phyloP scores from a whole-genome alignment of 2,329 filamentous ascomycete species.

The Aspergillus tamarii region DNA sequence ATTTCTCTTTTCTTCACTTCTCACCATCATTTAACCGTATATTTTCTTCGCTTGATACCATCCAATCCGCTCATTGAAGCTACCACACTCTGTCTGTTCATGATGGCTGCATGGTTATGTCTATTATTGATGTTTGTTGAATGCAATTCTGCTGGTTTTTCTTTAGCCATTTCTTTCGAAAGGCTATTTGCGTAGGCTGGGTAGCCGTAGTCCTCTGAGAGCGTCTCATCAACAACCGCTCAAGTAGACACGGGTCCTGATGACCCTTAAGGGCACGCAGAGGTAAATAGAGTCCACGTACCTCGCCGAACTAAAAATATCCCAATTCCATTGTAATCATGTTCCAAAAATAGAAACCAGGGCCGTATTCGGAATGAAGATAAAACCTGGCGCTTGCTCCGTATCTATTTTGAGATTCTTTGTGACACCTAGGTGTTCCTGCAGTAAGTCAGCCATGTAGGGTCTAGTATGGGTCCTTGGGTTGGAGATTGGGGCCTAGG shows the following conservation, averaged over 20 bases:
- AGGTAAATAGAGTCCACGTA: background rate
- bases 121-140: background rate
- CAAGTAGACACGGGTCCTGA: background rate
- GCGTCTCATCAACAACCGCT: background rate
- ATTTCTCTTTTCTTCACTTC: background rate
- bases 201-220: background rate
- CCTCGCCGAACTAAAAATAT: background rate
- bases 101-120: background rate
- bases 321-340: background rate
- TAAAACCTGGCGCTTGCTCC: background rate
- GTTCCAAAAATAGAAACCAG: background rate
- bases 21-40: background rate
- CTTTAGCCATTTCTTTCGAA: background rate
- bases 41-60: background rate
- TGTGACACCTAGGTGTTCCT: background rate
- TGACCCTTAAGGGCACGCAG: background rate
- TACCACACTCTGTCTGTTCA: background rate
- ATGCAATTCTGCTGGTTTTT: background rate
- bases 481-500: too few relatives aligned
- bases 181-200: background rate
- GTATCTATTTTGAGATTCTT: background rate
- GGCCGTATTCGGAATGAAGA: background rate
- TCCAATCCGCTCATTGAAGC: background rate
- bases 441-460: background rate
- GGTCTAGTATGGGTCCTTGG: background rate